Conservation (phyloP, 257 asterid genomes). For the Capsicum chinense region DNA sequence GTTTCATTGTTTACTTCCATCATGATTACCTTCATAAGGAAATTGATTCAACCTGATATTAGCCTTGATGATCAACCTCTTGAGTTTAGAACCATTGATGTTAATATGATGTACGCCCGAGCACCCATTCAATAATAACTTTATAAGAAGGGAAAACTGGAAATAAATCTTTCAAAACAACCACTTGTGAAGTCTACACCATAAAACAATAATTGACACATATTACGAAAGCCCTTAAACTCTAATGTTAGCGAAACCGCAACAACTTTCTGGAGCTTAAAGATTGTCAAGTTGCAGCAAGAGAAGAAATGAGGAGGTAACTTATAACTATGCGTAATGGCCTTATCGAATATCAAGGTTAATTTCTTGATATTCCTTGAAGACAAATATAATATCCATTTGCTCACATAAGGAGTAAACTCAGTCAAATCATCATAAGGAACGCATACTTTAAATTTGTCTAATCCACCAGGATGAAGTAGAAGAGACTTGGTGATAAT, state of each 20-base stretch:
- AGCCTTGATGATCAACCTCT: background rate
- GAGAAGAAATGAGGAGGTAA: background rate
- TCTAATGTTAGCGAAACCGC: background rate
- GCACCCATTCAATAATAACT: no score
- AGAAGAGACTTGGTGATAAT: background rate
- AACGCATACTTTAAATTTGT: background rate
- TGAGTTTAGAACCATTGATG: background rate
- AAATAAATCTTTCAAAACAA: no score
- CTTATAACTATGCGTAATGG: no score
- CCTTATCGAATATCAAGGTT: background rate
- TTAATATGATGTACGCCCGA: no score
- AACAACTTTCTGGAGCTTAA: background rate
- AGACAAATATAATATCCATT: background rate
- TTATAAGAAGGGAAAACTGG: no score
- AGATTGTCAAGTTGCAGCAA: background rate
- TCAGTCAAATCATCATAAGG: background rate
- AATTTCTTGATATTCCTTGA: background rate
- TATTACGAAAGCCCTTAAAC: background rate
- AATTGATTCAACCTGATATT: background rate
- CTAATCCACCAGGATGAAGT: background rate
- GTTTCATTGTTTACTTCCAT: no score
- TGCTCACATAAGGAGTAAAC: background rate
- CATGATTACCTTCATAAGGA: background rate
- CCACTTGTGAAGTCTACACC: no score
- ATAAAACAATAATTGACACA: no score